Evolutionary conservation across 2,329 filamentous ascomycete genomes (phyloP).

Genomic region (Phaeomoniella chlamydospora): DNA sequence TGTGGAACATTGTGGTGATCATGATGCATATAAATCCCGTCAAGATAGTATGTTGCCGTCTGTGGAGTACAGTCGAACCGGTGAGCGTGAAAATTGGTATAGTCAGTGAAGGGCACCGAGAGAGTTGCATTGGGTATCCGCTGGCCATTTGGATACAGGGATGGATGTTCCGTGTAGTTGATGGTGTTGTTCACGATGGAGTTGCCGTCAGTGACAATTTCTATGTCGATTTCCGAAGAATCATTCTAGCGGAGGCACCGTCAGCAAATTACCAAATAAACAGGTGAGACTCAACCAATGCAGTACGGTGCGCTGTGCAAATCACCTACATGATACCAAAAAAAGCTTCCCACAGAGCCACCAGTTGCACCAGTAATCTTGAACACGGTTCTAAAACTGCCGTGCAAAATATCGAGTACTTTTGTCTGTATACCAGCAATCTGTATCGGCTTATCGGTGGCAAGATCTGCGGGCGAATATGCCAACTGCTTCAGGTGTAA

Average conservation of each 20-base stretch:
- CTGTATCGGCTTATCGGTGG: conserved; percentile 10
- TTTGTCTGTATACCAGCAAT: conserved; percentile 13
- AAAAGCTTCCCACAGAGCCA: conserved; percentile 14
- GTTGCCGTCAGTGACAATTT: conserved; percentile 12
- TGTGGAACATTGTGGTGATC: conserved; percentile 9
- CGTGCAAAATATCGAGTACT: conserved; percentile 11
- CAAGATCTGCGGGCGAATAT: conserved; percentile 9
- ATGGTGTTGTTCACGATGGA: conserved; percentile 11
- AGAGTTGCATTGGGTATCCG: conserved; percentile 12
- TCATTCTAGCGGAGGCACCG: conserved; percentile 10
- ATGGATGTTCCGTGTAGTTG: conserved; percentile 16
- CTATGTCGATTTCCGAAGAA: conserved; percentile 15
- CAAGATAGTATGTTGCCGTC: conserved; percentile 13
- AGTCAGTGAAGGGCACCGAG: conserved; percentile 9
- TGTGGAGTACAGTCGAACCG: conserved; percentile 14
- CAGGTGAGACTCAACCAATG: too few species aligned
- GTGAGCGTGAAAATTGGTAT: conserved; percentile 10
- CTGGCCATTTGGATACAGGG: conserved; percentile 8
- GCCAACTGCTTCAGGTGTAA: conserved; percentile 13
- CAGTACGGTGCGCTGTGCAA: too few species aligned
- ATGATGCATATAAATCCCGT: conserved; percentile 9
- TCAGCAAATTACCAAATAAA: conserved; percentile 1
- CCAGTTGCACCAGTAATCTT: conserved; percentile 13
- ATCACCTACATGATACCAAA: conserved; percentile 15
- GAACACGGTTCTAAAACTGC: conserved; percentile 13